Percentiles rank a stretch among this genome's conserved stretches.
Evolutionary conservation across 768 basidiomycete species (phyloP).

Genomic region (Pleurotus ostreatus): DNA sequence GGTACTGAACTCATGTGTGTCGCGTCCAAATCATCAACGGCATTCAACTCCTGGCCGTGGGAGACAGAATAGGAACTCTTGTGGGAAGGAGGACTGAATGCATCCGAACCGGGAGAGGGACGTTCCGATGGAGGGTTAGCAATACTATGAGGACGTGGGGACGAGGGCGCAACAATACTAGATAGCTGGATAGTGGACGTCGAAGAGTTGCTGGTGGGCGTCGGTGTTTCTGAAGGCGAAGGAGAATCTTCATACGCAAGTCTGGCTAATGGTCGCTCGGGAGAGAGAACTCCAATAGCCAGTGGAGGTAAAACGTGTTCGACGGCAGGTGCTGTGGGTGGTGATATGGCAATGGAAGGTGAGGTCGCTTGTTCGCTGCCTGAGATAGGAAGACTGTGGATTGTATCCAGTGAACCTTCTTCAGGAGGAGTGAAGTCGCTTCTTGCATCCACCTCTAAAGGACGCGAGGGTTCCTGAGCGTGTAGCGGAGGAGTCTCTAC

Average conservation of each 20-base stretch:
- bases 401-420: no score
- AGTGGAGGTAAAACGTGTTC: not conserved
- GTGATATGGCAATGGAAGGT: not conserved
- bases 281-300: not conserved
- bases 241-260: not conserved
- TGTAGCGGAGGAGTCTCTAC: no score
- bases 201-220: not conserved
- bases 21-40: conserved; percentile 6
- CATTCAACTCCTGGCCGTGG: not conserved
- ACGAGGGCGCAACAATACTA: not conserved
- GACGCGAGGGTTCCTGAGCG: no score
- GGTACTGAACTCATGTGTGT: conserved; percentile 2
- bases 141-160: not conserved
- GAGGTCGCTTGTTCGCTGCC: not conserved
- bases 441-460: no score
- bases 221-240: not conserved
- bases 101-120: conserved; percentile 7
- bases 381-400: no score
- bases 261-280: not conserved
- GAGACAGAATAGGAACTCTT: conserved; percentile 3
- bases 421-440: no score
- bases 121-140: conserved; percentile 16
- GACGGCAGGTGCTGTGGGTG: not conserved
- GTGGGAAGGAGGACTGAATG: not conserved
- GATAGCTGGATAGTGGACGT: not conserved